Conservation (phyloP, 2,329 filamentous ascomycete genomes). For the Alternaria panax region DNA sequence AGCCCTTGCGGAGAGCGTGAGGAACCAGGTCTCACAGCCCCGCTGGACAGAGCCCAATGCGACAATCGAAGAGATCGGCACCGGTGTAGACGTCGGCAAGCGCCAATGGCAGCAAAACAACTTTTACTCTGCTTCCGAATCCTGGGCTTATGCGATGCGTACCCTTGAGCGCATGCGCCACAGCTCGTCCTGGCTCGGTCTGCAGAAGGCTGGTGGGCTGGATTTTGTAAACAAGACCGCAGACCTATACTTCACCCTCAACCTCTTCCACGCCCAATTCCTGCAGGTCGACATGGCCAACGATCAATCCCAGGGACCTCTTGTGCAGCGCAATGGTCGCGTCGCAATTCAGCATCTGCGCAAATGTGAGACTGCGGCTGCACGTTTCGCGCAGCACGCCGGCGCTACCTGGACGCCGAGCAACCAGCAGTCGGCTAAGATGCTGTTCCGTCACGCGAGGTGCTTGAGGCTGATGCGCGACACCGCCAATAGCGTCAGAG, state of each 20-base stretch:
- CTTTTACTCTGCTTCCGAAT: conserved; percentile 26
- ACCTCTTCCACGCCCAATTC: conserved; percentile 33
- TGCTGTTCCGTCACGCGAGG: conserved; percentile 33
- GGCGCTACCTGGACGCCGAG: conserved; percentile 34
- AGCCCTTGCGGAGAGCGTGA: conserved; percentile 19
- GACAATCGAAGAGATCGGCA: conserved; percentile 34
- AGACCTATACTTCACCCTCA: conserved; percentile 35
- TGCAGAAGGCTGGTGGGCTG: conserved; percentile 28
- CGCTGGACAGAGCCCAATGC: conserved; percentile 35
- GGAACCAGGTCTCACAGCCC: conserved; percentile 25
- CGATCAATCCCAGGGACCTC: neutral
- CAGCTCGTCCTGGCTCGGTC: conserved; percentile 32
- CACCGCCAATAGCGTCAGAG: conserved; percentile 16
- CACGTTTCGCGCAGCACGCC: conserved; percentile 34
- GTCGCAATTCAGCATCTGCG: conserved; percentile 23
- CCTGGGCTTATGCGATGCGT: conserved; percentile 34
- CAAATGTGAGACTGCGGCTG: conserved; percentile 32
- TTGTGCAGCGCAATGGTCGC: conserved; percentile 25
- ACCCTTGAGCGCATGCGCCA: conserved; percentile 40
- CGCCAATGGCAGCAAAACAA: conserved; percentile 39
- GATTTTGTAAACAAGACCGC: conserved; percentile 36
- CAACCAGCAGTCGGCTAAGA: conserved; percentile 33
- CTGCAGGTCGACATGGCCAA: conserved; percentile 34
- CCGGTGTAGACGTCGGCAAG: conserved; percentile 37
- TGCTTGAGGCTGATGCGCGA: conserved; percentile 29